Evolutionary conservation across 23 red algal species (phyloP).

Genomic region (Agarophyton chilense): DNA sequence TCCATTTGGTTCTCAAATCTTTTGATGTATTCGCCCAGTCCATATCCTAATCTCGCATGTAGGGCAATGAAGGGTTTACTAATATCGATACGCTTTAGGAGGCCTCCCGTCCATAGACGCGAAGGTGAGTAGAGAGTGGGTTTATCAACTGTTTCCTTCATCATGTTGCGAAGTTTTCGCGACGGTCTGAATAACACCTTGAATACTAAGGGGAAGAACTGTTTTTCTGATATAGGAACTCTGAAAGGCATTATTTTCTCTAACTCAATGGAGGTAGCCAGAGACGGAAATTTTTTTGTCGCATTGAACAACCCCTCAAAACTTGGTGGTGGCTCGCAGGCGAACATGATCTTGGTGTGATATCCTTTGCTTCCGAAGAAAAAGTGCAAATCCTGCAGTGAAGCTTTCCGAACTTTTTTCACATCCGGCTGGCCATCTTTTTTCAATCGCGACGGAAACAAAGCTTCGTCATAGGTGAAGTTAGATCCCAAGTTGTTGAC

Average conservation of each 20-base stretch:
- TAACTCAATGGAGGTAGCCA: neutral
- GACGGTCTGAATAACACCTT: slow-evolving; percentile 21
- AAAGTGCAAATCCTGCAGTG: neutral
- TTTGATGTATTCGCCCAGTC: slow-evolving; percentile 7
- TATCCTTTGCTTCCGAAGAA: neutral
- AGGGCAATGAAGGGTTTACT: slow-evolving; percentile 4
- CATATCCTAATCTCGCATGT: slow-evolving; percentile 39
- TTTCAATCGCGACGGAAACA: neutral
- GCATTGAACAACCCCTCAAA: neutral
- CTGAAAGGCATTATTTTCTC: neutral
- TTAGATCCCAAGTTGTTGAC: neutral
- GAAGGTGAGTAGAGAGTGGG: neutral
- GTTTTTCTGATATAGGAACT: neutral
- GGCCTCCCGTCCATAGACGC: neutral
- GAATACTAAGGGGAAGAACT: slow-evolving; percentile 27
- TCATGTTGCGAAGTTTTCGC: neutral
- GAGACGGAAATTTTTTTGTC: neutral
- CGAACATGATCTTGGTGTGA: slow-evolving; percentile 4
- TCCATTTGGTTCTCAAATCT: slow-evolving; percentile 26
- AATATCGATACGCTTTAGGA: neutral
- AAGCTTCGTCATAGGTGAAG: slow-evolving; percentile 49
- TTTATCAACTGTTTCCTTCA: neutral
- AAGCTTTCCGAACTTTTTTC: neutral
- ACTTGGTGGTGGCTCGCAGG: neutral
- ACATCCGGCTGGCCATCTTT: neutral